phyloP scores from a whole-genome alignment of 1,284 basidiomycete species.

The Ustilago loliicola region DNA sequence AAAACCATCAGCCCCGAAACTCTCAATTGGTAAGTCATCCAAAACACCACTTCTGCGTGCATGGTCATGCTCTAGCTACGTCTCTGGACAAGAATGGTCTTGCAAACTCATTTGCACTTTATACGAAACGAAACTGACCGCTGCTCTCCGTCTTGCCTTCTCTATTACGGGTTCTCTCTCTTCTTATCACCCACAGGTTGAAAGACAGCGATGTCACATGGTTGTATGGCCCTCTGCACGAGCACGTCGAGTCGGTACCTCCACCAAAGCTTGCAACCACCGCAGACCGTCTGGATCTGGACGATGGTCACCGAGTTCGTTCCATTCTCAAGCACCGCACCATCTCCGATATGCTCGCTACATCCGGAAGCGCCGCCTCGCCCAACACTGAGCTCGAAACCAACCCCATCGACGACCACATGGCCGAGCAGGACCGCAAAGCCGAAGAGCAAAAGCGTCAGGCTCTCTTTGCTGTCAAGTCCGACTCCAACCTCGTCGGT shows the following conservation, averaged over 20 bases:
- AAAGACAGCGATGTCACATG: slow-evolving; percentile 99
- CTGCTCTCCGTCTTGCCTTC: background rate
- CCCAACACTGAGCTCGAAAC: slow-evolving; percentile 73
- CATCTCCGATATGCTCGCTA: slow-evolving; percentile 85
- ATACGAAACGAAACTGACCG: slow-evolving; percentile 8
- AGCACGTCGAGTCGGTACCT: slow-evolving; percentile 75
- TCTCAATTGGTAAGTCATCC: slow-evolving; percentile 86
- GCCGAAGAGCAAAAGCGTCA: slow-evolving; percentile 28
- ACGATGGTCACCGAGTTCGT: slow-evolving; percentile 74
- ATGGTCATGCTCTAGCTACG: too few relatives aligned
- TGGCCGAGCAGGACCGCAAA: slow-evolving; percentile 58
- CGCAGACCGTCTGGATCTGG: slow-evolving; percentile 74
- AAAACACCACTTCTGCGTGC: background rate
- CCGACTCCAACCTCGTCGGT: slow-evolving; percentile 57
- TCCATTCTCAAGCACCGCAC: slow-evolving; percentile 97
- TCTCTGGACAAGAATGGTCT: too few relatives aligned
- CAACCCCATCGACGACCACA: slow-evolving; percentile 44
- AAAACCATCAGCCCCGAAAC: slow-evolving; percentile 97
- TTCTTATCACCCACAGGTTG: slow-evolving; percentile 77
- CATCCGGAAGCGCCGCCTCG: slow-evolving; percentile 72
- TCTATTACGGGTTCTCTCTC: background rate
- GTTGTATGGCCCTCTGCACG: slow-evolving; percentile 95
- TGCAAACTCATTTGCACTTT: background rate
- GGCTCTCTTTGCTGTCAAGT: slow-evolving; percentile 56
- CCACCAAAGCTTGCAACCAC: slow-evolving; percentile 74